Percentiles rank a stretch among this genome's conserved stretches.
Evolutionary conservation across 805 yeast species (phyloP).

Genomic region (Myxozyma neotropica): DNA sequence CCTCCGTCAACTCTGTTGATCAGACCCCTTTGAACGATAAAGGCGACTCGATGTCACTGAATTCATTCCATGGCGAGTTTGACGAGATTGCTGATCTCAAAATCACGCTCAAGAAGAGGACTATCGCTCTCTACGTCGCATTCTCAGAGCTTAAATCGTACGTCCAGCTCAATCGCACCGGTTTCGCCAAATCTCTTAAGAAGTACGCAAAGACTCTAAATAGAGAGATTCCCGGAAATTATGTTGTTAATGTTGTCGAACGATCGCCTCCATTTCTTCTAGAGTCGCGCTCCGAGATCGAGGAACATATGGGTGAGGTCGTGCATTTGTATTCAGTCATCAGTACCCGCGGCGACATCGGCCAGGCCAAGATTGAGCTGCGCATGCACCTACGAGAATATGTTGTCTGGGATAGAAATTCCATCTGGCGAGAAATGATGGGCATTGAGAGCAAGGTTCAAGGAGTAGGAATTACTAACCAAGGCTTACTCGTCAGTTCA

Average conservation of each 20-base stretch:
- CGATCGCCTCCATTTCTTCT: constrained; percentile 59
- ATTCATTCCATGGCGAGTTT: constrained; percentile 26
- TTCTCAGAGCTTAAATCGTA: constrained; percentile 82
- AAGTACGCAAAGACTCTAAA: constrained; percentile 85
- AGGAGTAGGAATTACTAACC: constrained; percentile 52
- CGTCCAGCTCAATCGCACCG: constrained; percentile 82
- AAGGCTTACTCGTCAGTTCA: constrained; percentile 23
- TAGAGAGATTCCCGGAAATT: constrained; percentile 50
- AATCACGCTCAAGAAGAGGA: constrained; percentile 67
- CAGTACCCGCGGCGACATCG: constrained; percentile 46
- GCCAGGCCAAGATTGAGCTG: constrained; percentile 53
- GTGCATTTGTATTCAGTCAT: constrained; percentile 59
- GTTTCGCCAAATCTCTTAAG: constrained; percentile 85
- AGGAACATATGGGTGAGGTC: constrained; percentile 55
- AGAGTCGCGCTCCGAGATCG: constrained; percentile 53
- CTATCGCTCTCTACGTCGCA: constrained; percentile 67
- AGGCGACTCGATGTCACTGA: constrained; percentile 16
- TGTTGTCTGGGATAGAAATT: constrained; percentile 95
- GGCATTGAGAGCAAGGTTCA: constrained; percentile 85
- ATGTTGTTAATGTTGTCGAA: constrained; percentile 50
- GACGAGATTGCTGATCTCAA: constrained; percentile 52
- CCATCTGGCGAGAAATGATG: constrained; percentile 97
- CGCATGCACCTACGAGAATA: constrained; percentile 76
- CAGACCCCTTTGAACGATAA: constrained; percentile 3
- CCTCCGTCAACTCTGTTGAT: constrained; percentile 5